A percentile compares a stretch with the other conserved stretches of the same genome.
phyloP scores from a whole-genome alignment of 2,329 filamentous ascomycete species.

The Plectosphaerella sp. region DNA sequence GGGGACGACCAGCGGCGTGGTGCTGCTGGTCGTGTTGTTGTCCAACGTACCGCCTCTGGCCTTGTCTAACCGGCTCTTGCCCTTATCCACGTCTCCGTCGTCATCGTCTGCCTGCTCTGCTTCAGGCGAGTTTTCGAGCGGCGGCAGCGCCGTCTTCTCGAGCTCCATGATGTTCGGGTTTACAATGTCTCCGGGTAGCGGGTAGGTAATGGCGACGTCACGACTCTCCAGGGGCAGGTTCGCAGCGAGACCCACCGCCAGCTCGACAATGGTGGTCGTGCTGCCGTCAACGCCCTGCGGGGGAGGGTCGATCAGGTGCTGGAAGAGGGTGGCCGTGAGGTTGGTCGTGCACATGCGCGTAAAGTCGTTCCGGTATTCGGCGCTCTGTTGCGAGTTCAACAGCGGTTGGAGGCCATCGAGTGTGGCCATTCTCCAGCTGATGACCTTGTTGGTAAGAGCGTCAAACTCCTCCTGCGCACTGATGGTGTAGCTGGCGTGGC shows the following conservation, averaged over 20 bases:
- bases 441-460: constrained; percentile 78
- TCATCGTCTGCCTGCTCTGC: constrained; percentile 37
- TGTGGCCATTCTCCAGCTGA: constrained; percentile 90
- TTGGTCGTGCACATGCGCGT: constrained; percentile 65
- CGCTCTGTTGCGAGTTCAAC: constrained; percentile 61
- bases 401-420: constrained; percentile 79
- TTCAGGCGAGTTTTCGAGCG: constrained; percentile 46
- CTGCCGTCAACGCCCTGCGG: constrained; percentile 82
- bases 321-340: constrained; percentile 65
- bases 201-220: constrained; percentile 85
- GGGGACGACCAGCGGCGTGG: not conserved
- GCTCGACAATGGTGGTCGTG: constrained; percentile 86
- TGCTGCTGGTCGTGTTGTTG: constrained; percentile 3
- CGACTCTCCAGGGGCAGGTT: constrained; percentile 88
- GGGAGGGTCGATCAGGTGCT: constrained; percentile 71
- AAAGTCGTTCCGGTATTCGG: constrained; percentile 63
- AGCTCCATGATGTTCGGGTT: constrained; percentile 77
- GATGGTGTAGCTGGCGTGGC: constrained; percentile 67
- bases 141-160: constrained; percentile 67
- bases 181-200: constrained; percentile 69
- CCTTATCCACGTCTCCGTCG: constrained; percentile 30
- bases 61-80: constrained; percentile 37
- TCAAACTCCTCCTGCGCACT: constrained; percentile 84
- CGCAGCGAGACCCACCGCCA: constrained; percentile 78
- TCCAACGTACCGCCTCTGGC: constrained; percentile 42